phyloP scores from a whole-genome alignment of 768 basidiomycete species.

The Clitopilus hobsonii region DNA sequence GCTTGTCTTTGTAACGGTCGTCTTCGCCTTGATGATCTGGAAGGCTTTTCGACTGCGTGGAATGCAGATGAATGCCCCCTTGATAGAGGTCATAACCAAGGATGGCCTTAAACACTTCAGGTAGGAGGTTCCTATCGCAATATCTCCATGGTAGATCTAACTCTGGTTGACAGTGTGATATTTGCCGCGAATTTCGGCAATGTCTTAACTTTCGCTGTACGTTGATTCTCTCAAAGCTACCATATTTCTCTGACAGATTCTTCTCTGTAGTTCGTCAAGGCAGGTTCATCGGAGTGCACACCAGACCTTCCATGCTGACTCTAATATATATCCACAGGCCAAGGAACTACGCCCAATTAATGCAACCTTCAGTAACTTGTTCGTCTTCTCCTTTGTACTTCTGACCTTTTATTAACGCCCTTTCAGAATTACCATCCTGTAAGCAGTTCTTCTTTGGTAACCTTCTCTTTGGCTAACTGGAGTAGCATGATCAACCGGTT shows the following conservation, averaged over 20 bases:
- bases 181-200: constrained; percentile 10
- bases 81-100: constrained; percentile 8
- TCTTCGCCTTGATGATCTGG: constrained; percentile 14
- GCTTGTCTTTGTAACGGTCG: constrained; percentile 10
- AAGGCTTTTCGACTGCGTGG: constrained; percentile 7
- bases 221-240: not conserved
- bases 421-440: not conserved
- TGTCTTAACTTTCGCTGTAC: constrained; percentile 11
- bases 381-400: not conserved
- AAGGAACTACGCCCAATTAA: constrained; percentile 4
- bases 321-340: not conserved
- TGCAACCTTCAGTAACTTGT: constrained; percentile 10
- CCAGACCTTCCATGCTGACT: not conserved
- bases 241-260: not conserved
- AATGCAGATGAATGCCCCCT: constrained; percentile 7
- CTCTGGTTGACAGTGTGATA: constrained; percentile 2
- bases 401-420: constrained; percentile 1
- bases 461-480: not conserved
- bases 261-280: constrained; percentile 7
- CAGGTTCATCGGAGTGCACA: not conserved
- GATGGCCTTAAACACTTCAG: constrained; percentile 12
- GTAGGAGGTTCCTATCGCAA: not conserved
- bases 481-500: constrained; percentile 11
- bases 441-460: not conserved
- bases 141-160: not conserved